Evolutionary conservation across 306 rosid species (phyloP), one percentile per base, ranked within the genome.

Genomic region (Trifolium pratense): DNA sequence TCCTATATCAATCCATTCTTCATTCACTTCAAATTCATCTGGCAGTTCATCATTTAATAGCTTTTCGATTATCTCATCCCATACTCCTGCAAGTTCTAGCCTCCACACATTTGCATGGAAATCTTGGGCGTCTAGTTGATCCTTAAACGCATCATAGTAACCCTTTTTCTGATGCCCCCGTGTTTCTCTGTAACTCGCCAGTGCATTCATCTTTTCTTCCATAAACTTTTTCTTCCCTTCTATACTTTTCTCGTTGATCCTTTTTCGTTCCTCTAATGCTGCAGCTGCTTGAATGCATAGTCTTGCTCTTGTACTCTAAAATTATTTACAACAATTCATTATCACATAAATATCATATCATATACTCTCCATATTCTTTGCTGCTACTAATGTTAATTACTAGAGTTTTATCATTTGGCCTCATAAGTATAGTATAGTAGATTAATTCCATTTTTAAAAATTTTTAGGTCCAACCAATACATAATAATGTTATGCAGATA

Each of bases 11-110:
- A 86, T 10, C 97, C 96, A 91, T 1, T 75, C 57, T 4, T 1
- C 0, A 0, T 31, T 23, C 14, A 86, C 91, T 84, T 91, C 97
- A 0, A 91, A 86, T 20, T 73, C 82, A 34, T 87, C 93, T 0
- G 96, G 96, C 6, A 91, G 89, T 8, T 86, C 87, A 7, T 83
- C 77, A 3, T 65, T 69, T 40, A 46, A 74, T 5, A 91, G 66
- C 89, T 80, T 81, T 48, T 88, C 96, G 1, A 84, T 16, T 60
- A 89, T 75, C 81, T 89, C 96, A 25, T 89, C 93, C 91, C 90
- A 83, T 15, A 87, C 63, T 23, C 57, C 55, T 72, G 86, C 85
- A 1, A 83, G 84, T 58, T 78, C 86, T 0, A 81, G 86, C 76
- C 97, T 80, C 77, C 49, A 74, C 70, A 87, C 85, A 23, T 92